These are phyloP conservation scores for Gelatoporia subvermispora DNA, from an alignment of 768 basidiomycete species.

Conservation along the genomic window DNA sequence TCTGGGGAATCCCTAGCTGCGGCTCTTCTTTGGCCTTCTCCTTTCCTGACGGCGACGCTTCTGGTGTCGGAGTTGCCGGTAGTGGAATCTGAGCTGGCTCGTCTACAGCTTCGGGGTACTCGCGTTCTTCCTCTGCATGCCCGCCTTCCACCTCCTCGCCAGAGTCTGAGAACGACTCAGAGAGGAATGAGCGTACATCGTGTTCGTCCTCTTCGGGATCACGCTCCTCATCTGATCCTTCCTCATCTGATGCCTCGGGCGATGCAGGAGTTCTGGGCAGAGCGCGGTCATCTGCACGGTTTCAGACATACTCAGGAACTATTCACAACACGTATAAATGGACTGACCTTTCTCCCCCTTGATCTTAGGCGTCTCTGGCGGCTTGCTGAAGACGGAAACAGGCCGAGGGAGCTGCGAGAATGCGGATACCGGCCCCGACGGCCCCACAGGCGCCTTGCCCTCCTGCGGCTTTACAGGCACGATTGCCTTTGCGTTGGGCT, in stretches of 20 bases:
- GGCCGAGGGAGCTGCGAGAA: not conserved
- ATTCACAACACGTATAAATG: too few relatives aligned
- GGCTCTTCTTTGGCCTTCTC: too few relatives aligned
- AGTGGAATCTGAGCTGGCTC: constrained; percentile 28
- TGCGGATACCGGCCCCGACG: not conserved
- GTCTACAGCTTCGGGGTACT: constrained; percentile 16
- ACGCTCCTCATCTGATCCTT: constrained; percentile 12
- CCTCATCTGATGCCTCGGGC: not conserved
- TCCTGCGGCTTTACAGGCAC: not conserved
- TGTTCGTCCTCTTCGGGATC: constrained; percentile 23
- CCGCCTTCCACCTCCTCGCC: constrained; percentile 20
- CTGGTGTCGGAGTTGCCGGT: constrained; percentile 16
- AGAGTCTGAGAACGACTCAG: constrained; percentile 23
- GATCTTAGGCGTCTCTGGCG: too few relatives aligned
- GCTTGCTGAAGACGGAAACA: constrained; percentile 2
- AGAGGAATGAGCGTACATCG: constrained; percentile 30
- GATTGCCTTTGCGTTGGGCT: not conserved
- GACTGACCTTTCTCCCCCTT: not conserved
- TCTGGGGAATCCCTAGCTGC: too few relatives aligned
- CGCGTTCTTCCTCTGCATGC: constrained; percentile 29
- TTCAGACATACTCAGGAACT: too few relatives aligned
- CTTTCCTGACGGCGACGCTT: not conserved
- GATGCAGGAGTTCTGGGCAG: not conserved
- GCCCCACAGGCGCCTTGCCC: not conserved
- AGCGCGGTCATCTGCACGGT: not conserved